Base-by-base conservation (phyloP, 352 stramenopile genomes). In the Phytophthora chlamydospora region DNA sequence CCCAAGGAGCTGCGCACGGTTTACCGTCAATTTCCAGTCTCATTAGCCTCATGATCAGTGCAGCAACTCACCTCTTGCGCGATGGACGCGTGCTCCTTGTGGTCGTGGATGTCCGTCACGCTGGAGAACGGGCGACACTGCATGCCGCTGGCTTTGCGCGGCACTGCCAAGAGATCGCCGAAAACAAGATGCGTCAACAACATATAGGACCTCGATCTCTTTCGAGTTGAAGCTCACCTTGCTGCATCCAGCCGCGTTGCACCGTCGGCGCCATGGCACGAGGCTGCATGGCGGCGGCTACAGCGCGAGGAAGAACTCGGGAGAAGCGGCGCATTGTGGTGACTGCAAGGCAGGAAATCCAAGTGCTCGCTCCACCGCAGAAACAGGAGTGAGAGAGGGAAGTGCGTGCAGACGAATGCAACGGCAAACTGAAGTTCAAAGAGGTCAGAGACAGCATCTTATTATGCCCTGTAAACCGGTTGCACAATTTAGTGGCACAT, bases 1-100 rank as follows among this genome's bases (percentile, higher is more conserved):
- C 12, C 78, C 73, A 17, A 84, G 66, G 9, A 92, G 65, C 83
- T 92, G 48, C 33, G 34, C 12, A 10, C 29, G 40, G 27, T 4
- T 14, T 16, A 29, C 7, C 27, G 35, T 69, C 35, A 68, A 39
- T 47, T 11, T 45, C 11, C 34, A 42, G 19, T 7, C 0, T 2
- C 17, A 49, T 11, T 9, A 46, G 36, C 8, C 3, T 39, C 44
- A 31, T 14, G 17, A 50, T 41, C 4, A 27, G 9, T 14, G 33
- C 42, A 59, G 41, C 19, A 33, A 55, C 58, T 46, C 33, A 73
- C 68, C 36, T 76, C 44, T 45, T 73, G 54, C 6, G 54, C 50
- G 27, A 76, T 73, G n/a, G 64, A 71, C 17, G 36, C 12, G 21
- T 46, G 34, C 17, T 73, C 58, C 12, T 58, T 46, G 31, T 48